Base-by-base conservation (phyloP, 352 stramenopile genomes). In the Globisporangium recalcitrans region DNA sequence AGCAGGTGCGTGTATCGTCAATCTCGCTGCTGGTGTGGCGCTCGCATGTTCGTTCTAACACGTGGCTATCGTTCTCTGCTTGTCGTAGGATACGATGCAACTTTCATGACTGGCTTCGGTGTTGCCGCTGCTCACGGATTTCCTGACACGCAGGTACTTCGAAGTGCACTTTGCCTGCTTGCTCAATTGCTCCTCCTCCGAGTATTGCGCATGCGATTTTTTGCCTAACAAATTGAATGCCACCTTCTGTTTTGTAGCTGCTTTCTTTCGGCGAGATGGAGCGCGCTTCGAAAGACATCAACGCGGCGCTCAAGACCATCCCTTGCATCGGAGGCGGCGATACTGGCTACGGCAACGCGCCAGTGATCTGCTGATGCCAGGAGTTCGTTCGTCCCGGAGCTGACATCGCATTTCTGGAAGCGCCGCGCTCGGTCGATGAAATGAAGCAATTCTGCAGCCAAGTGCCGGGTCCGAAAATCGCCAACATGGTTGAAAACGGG, bases 341-440 rank as follows among this genome's bases (percentile, higher is more conserved):
- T 67, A 96, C 87, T 13, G 90, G 89, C 46, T 98, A 98, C 71
- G 91, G 93, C 44, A 98, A 98, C 73, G 89, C 91, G 13, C 70
- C 98, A 70, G 94, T 92, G 27, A 92, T 98, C 52, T 76, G 84
- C 52, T 82, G 96, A 32, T 98, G 91, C 77, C 72, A 95, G 26
- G 88, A 92, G 57, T 98, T 98, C 65, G 72, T 77, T 52, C 83
- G 93, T 24, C 83, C 92, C 14, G 93, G 95, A 6, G 94, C 91
- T 49, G 95, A 98, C 68, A 97, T 98, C 63, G 98, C 93, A 14
- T 98, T 99, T 68, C 67, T 98, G 7, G 96, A 98, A 59, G 92
- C 94, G 5, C 94, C 92, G 1, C 79, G 88, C 58, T 91, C 85
- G 0, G 67, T 97, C 0, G 85, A 96, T 5, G 88, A 98, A 74